Evolutionary conservation across 352 stramenopile species (phyloP).

Genomic region (Elongisporangium senticosum): DNA sequence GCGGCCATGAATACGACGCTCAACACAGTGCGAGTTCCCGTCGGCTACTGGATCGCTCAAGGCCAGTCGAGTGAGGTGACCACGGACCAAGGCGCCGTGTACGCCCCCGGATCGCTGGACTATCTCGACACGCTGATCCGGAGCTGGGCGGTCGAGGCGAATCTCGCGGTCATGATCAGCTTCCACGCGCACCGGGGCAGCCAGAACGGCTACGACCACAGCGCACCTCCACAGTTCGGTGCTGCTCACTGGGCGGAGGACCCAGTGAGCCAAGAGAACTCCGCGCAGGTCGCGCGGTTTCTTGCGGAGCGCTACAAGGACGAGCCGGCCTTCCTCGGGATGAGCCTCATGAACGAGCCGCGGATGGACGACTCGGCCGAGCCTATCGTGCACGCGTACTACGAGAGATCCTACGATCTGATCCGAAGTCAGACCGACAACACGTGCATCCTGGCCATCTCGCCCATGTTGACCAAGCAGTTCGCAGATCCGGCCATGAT

Average conservation of each 20-base stretch:
- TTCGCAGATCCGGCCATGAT: slow-evolving; percentile 8
- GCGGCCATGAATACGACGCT: slow-evolving; percentile 15
- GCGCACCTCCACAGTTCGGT: slow-evolving; percentile 12
- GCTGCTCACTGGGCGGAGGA: slow-evolving; percentile 18
- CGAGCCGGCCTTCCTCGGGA: slow-evolving; percentile 36
- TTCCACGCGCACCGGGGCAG: slow-evolving; percentile 47
- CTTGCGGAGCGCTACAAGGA: slow-evolving; percentile 36
- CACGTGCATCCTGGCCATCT: slow-evolving; percentile 38
- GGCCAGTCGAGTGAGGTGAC: slow-evolving; percentile 7
- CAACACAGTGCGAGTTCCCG: slow-evolving; percentile 39
- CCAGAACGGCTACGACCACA: slow-evolving; percentile 58
- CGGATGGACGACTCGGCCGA: slow-evolving; percentile 9
- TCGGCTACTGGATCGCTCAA: slow-evolving; percentile 40
- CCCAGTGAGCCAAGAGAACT: slow-evolving; percentile 26
- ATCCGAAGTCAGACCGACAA: slow-evolving; percentile 27
- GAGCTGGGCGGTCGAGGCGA: slow-evolving; percentile 42
- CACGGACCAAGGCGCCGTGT: slow-evolving; percentile 11
- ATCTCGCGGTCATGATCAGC: slow-evolving; percentile 49
- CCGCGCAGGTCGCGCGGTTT: slow-evolving; percentile 28
- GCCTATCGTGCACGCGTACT: slow-evolving; percentile 27
- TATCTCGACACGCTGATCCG: slow-evolving; percentile 54
- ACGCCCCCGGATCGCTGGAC: slow-evolving; percentile 21
- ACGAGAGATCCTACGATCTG: slow-evolving; percentile 24
- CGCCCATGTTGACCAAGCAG: slow-evolving; percentile 39
- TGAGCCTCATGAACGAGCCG: slow-evolving; percentile 58